These are phyloP conservation scores for Annona cherimola DNA, from an alignment of 164 flowering plant species.

Conservation along the genomic window DNA sequence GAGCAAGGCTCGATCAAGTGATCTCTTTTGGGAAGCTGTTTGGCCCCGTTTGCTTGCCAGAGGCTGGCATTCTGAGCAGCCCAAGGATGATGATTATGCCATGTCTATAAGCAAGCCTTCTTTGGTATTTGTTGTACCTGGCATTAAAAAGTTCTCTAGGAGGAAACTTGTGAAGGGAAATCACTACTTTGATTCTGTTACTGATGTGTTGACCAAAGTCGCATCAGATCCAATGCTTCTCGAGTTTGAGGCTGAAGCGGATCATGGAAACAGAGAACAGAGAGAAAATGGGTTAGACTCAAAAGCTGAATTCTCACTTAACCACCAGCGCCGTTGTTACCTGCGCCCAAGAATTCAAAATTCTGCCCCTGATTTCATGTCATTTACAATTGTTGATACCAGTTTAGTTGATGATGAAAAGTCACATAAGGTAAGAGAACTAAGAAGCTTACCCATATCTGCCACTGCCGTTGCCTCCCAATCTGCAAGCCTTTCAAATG, in stretches of 20 bases:
- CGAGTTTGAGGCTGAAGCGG: constrained; percentile 48
- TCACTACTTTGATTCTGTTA: constrained; percentile 70
- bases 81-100: constrained; percentile 32
- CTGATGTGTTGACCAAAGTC: constrained; percentile 66
- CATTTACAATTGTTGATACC: constrained; percentile 68
- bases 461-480: constrained; percentile 18
- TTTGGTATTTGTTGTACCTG: constrained; percentile 71
- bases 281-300: constrained; percentile 25
- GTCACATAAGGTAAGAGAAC: constrained; percentile 29
- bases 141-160: constrained; percentile 67
- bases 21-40: constrained; percentile 97
- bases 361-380: constrained; percentile 18
- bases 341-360: constrained; percentile 46
- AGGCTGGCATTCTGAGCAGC: constrained; percentile 98
- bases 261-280: constrained; percentile 16
- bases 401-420: constrained; percentile 41
- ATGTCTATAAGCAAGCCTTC: constrained; percentile 27
- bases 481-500: constrained; percentile 15
- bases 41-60: constrained; percentile 95
- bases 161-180: constrained; percentile 60
- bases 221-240: constrained; percentile 66
- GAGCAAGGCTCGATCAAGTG: constrained; percentile 84
- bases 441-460: constrained; percentile 41
- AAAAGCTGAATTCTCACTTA: constrained; percentile 18
- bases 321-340: constrained; percentile 37